Evolutionary conservation across 2,329 filamentous ascomycete genomes (phyloP).

Genomic region (Myriosclerotinia duriaeana): DNA sequence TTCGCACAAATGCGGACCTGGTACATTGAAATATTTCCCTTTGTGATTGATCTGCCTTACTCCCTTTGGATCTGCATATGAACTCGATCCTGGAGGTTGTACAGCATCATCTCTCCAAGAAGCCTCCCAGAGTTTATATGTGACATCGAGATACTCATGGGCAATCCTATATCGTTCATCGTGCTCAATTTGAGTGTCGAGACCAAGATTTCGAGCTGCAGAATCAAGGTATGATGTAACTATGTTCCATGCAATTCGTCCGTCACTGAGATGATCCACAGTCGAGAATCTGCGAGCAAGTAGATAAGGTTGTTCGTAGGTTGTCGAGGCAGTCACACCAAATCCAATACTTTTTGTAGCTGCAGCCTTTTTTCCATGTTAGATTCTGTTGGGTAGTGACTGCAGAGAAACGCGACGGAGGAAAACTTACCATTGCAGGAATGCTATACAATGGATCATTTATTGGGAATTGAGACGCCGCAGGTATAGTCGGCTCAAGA

Average conservation of each 20-base stretch:
- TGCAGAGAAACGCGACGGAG: not conserved
- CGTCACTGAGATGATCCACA: slow-evolving; percentile 51
- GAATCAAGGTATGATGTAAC: slow-evolving; percentile 69
- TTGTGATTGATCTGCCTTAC: slow-evolving; percentile 66
- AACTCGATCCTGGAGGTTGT: slow-evolving; percentile 55
- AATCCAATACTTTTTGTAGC: slow-evolving; percentile 67
- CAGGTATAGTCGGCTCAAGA: slow-evolving; percentile 58
- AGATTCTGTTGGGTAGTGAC: not conserved
- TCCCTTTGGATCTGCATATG: slow-evolving; percentile 58
- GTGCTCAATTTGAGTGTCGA: slow-evolving; percentile 58
- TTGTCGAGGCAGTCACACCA: slow-evolving; percentile 65
- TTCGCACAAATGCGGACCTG: slow-evolving; percentile 64
- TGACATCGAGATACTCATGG: slow-evolving; percentile 57
- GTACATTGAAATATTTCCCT: slow-evolving; percentile 62
- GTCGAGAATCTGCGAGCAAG: slow-evolving; percentile 36
- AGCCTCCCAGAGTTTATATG: slow-evolving; percentile 36
- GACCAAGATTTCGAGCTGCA: slow-evolving; percentile 62
- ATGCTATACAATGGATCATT: slow-evolving; percentile 65
- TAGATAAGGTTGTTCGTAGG: slow-evolving; percentile 52
- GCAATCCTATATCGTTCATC: slow-evolving; percentile 66
- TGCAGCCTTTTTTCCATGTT: slow-evolving; percentile 35
- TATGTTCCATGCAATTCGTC: slow-evolving; percentile 53
- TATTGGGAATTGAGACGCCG: slow-evolving; percentile 69
- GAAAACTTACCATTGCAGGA: slow-evolving; percentile 59
- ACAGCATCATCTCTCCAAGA: slow-evolving; percentile 50